These are phyloP conservation scores for Allium fistulosum DNA, from an alignment of 106 monocot species.

Conservation along the genomic window DNA sequence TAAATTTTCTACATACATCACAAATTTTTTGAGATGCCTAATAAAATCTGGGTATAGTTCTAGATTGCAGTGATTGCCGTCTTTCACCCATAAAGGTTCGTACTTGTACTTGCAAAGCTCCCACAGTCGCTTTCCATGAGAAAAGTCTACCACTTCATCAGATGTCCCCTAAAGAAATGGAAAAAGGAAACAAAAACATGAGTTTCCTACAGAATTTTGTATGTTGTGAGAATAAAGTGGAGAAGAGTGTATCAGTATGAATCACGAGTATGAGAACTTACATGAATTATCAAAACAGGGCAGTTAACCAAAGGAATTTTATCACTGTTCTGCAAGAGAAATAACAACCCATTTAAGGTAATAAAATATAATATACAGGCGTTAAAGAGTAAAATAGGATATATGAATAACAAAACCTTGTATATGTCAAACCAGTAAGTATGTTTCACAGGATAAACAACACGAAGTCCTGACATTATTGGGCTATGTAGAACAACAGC, in stretches of 20 bases:
- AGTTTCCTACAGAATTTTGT: no score
- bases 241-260: no score
- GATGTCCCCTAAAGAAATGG: conserved; percentile 41
- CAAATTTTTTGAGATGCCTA: conserved; percentile 64
- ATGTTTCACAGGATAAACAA: conserved; percentile 90
- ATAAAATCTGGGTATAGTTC: conserved; percentile 74
- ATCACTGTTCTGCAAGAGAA: conserved; percentile 79
- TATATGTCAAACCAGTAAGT: conserved; percentile 98
- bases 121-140: conserved; percentile 65
- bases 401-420: conserved; percentile 39
- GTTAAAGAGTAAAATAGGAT: background rate
- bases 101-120: conserved; percentile 66
- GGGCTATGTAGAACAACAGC: conserved; percentile 93
- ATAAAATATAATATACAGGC: background rate
- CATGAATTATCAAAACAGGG: conserved; percentile 91
- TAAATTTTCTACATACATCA: conserved; percentile 45
- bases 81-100: conserved; percentile 72
- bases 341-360: background rate
- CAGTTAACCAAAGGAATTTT: conserved; percentile 80
- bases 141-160: conserved; percentile 73
- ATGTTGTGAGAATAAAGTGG: no score
- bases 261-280: conserved; percentile 21
- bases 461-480: conserved; percentile 87
- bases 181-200: background rate
- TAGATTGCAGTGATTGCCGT: conserved; percentile 68